Conservation (phyloP, 2,329 filamentous ascomycete genomes). For the Aspergillus sp. region DNA sequence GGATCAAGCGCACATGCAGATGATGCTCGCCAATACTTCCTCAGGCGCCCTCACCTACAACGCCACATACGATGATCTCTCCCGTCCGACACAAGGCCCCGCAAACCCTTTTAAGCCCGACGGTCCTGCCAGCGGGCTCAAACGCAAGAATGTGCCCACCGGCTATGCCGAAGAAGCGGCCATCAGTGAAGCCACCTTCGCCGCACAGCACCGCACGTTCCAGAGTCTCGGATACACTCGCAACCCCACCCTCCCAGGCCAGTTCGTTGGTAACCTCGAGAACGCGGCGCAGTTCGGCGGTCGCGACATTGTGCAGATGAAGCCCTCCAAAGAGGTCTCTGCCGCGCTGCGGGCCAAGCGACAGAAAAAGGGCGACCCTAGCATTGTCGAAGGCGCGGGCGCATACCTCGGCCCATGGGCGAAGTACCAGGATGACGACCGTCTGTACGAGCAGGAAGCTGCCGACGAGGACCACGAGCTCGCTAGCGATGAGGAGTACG, state of each 20-base stretch:
- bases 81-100: constrained; percentile 64
- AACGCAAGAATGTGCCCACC: constrained; percentile 79
- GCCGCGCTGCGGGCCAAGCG: constrained; percentile 68
- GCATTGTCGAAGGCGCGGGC: constrained; percentile 78
- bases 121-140: constrained; percentile 51
- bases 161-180: constrained; percentile 84
- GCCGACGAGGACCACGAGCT: constrained; percentile 70
- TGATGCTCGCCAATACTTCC: constrained; percentile 52
- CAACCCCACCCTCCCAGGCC: constrained; percentile 43
- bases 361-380: constrained; percentile 80
- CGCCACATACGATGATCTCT: constrained; percentile 68
- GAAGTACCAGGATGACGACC: constrained; percentile 71
- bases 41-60: constrained; percentile 52
- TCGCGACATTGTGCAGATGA: constrained; percentile 53
- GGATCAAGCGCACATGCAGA: constrained; percentile 50
- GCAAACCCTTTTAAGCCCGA: constrained; percentile 72
- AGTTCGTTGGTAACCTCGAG: constrained; percentile 48
- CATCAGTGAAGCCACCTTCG: constrained; percentile 87
- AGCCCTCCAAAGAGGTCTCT: constrained; percentile 67
- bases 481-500: constrained; percentile 74
- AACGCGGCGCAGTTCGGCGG: constrained; percentile 46
- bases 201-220: constrained; percentile 79
- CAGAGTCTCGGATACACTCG: constrained; percentile 60
- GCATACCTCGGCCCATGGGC: constrained; percentile 97
- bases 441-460: constrained; percentile 64